These are phyloP conservation scores for Aureococcus anophagefferens DNA, from an alignment of 108 stramenopile species.

Conservation along the genomic window DNA sequence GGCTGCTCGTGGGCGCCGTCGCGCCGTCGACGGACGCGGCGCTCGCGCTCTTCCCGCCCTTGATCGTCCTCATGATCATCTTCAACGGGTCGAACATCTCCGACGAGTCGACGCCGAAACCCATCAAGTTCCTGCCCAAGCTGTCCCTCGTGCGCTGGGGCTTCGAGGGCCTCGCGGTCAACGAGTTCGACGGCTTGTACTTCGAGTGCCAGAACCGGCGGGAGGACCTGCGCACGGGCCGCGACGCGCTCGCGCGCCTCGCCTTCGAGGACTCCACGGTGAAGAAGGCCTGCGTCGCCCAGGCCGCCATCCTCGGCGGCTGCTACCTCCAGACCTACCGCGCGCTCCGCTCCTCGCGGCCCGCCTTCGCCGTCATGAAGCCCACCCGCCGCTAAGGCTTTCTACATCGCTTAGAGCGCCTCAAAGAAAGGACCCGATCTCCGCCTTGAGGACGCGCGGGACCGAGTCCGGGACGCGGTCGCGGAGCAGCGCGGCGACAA, in stretches of 20 bases:
- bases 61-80: slow-evolving; percentile 77
- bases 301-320: background rate
- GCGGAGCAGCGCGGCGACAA: too few species aligned
- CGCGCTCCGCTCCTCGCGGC: background rate
- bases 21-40: slow-evolving; percentile 58
- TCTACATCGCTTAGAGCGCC: too few species aligned
- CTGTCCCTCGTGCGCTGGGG: slow-evolving; percentile 69
- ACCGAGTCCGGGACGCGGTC: too few species aligned
- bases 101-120: slow-evolving; percentile 62
- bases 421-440: too few species aligned
- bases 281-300: background rate
- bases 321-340: background rate
- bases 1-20: slow-evolving; percentile 58
- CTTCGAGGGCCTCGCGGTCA: slow-evolving; percentile 65
- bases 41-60: slow-evolving; percentile 64
- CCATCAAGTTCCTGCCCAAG: slow-evolving; percentile 58
- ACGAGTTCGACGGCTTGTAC: slow-evolving; percentile 68
- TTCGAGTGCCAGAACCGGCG: slow-evolving; percentile 23
- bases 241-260: background rate
- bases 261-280: background rate
- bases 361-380: background rate
- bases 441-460: too few species aligned
- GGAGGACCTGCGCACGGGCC: background rate
- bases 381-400: too few species aligned
- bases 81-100: slow-evolving; percentile 74